Conservation (phyloP, 1,139 yeast genomes). For the Yamadazyma buinensis region DNA sequence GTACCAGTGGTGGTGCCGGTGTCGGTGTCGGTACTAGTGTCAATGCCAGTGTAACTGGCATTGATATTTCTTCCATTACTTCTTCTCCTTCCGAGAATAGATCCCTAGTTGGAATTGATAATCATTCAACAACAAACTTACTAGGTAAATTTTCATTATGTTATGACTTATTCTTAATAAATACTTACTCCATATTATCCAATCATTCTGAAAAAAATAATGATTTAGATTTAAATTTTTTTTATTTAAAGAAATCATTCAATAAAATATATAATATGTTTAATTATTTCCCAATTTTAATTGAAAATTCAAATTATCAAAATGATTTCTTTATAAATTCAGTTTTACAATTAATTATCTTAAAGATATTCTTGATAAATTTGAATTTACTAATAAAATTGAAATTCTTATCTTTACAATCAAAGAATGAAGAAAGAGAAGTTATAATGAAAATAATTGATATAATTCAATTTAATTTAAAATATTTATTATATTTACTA, state of each 20-base stretch:
- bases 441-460: neutral
- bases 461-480: neutral
- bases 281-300: slow-evolving; percentile 1
- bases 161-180: slow-evolving; percentile 1
- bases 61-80: neutral
- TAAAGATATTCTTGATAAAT: neutral
- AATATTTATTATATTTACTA: neutral
- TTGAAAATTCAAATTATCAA: neutral
- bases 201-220: neutral
- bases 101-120: neutral
- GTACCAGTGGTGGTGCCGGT: no score
- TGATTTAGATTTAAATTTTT: slow-evolving; percentile 2
- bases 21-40: no score
- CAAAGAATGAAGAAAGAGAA: no score
- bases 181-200: neutral
- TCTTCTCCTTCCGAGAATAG: neutral
- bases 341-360: neutral
- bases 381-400: slow-evolving; percentile 4
- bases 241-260: slow-evolving; percentile 3
- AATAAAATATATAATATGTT: neutral
- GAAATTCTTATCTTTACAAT: neutral
- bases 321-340: slow-evolving; percentile 3
- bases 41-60: no score
- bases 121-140: neutral
- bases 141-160: neutral